A percentile compares a stretch with the other conserved stretches of the same genome.
phyloP scores from a whole-genome alignment of 2,329 filamentous ascomycete species.

The Lizonia empirigonia region DNA sequence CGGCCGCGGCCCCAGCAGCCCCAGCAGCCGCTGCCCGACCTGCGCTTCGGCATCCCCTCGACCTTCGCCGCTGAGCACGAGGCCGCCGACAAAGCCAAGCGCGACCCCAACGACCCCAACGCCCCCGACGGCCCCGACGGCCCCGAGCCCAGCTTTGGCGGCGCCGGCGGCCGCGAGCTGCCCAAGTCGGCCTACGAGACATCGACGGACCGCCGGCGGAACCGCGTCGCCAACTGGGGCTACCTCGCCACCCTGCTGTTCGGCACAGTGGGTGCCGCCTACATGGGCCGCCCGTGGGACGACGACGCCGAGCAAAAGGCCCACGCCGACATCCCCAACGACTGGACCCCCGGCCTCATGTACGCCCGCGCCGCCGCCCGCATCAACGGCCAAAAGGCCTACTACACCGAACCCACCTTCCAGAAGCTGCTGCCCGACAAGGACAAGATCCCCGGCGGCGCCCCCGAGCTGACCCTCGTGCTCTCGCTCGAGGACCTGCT shows the following conservation, averaged over 20 bases:
- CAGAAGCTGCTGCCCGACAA: conserved; percentile 86
- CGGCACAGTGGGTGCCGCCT: conserved; percentile 66
- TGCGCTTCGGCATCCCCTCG: conserved; percentile 93
- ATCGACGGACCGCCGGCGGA: conserved; percentile 82
- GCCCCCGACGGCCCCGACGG: conserved; percentile 62
- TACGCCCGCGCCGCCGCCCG: conserved; percentile 81
- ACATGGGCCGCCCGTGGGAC: conserved; percentile 88
- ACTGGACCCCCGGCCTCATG: conserved; percentile 76
- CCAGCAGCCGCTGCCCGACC: conserved; percentile 76
- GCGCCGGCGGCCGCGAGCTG: conserved; percentile 68
- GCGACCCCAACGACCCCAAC: conserved; percentile 34
- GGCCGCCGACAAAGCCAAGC: conserved; percentile 43
- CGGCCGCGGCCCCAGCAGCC: conserved; percentile 53
- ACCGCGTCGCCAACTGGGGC: conserved; percentile 75
- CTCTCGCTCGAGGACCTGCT: conserved; percentile 92
- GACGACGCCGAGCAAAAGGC: conserved; percentile 70
- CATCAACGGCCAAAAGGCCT: conserved; percentile 75
- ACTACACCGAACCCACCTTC: conserved; percentile 96
- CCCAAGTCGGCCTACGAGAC: conserved; percentile 86
- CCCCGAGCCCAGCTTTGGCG: conserved; percentile 55
- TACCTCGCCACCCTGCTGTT: conserved; percentile 66
- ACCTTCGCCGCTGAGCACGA: conserved; percentile 76
- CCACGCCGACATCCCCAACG: conserved; percentile 75
- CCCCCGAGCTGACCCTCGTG: conserved; percentile 89
- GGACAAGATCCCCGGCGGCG: conserved; percentile 61